Evolutionary conservation across 2,329 filamentous ascomycete genomes (phyloP).

Genomic region (Madurella mycetomatis): DNA sequence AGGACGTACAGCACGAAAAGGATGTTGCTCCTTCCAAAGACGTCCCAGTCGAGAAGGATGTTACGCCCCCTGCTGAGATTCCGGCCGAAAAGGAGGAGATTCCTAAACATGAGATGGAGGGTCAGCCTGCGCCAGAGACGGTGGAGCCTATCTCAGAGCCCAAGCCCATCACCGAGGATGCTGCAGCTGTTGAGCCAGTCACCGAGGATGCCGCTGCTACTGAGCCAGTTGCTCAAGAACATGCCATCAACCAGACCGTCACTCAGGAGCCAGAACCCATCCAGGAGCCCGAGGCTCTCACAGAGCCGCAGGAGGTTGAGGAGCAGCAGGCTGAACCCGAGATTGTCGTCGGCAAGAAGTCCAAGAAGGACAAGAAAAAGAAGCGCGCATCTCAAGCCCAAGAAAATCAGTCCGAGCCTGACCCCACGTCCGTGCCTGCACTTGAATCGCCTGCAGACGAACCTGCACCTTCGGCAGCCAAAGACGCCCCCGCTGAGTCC

Average conservation of each 20-base stretch:
- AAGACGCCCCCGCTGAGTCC: background rate
- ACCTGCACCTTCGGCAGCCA: background rate
- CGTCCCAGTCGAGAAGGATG: background rate
- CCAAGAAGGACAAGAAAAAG: conserved; percentile 33
- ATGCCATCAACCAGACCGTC: background rate
- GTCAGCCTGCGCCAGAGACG: background rate
- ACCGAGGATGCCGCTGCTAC: background rate
- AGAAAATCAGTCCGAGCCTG: background rate
- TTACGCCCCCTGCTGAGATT: too few species aligned
- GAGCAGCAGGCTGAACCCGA: conserved; percentile 6
- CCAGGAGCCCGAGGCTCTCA: background rate
- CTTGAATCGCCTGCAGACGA: background rate
- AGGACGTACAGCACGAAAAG: conserved; percentile 8
- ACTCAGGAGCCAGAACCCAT: background rate
- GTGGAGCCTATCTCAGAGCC: background rate
- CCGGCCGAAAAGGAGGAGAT: background rate
- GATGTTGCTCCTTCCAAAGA: background rate
- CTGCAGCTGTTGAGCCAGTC: background rate
- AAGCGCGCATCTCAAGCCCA: conserved; percentile 1
- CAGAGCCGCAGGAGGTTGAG: background rate
- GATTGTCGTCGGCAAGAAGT: conserved; percentile 26
- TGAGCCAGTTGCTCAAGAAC: background rate
- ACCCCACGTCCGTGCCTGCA: background rate
- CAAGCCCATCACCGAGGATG: background rate
- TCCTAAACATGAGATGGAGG: background rate